phyloP scores from a whole-genome alignment of 306 rosid genomes.

The Phaseolus lunatus region DNA sequence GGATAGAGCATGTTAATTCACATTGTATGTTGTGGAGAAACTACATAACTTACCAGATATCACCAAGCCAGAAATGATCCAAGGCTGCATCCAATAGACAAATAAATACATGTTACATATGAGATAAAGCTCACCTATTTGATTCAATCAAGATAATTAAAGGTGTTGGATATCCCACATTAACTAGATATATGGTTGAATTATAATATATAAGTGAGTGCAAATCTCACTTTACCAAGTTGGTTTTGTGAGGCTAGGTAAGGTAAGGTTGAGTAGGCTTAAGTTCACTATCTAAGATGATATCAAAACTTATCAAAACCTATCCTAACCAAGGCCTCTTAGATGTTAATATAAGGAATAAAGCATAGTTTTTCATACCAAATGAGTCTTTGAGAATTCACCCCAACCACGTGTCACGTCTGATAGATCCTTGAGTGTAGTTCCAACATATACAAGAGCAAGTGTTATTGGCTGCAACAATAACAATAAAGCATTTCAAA shows the following conservation, averaged over 20 bases:
- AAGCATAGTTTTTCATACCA: conserved; percentile 60
- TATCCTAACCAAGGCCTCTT: conserved; percentile 3
- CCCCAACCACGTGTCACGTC: conserved; percentile 89
- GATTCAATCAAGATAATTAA: conserved; percentile 19
- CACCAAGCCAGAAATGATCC: conserved; percentile 62
- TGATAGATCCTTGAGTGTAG: conserved; percentile 91
- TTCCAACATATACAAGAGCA: conserved; percentile 86
- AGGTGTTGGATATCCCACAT: not conserved
- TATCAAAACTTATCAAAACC: no score
- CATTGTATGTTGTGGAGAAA: conserved; percentile 18
- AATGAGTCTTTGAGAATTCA: conserved; percentile 69
- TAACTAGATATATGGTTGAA: no score
- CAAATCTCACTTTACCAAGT: no score
- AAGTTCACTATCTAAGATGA: no score
- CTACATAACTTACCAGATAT: conserved; percentile 74
- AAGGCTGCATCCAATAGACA: conserved; percentile 68
- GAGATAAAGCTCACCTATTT: conserved; percentile 9
- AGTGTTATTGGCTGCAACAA: conserved; percentile 80
- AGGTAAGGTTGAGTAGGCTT: no score
- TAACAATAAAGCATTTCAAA: conserved; percentile 11
- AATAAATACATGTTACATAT: conserved; percentile 31
- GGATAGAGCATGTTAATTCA: not conserved
- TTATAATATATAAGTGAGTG: no score
- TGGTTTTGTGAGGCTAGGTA: no score
- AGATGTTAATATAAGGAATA: conserved; percentile 26